A percentile compares a stretch with the other conserved stretches of the same genome.
Conservation (phyloP, 257 asterid species). For the Ballota nigra region DNA sequence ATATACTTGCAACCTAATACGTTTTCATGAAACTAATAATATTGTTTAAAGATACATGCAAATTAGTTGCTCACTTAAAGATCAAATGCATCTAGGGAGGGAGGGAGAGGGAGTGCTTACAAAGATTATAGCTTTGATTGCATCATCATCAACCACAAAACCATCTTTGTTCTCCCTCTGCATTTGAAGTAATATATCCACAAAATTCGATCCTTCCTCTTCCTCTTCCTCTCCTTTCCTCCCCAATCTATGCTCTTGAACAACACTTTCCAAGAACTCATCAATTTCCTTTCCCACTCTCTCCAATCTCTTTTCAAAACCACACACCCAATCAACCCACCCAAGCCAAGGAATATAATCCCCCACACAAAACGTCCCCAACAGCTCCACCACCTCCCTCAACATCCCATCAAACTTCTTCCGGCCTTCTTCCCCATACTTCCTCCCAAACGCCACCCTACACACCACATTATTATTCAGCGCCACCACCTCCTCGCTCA, state of each 20-base stretch:
- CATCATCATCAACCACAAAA: no score
- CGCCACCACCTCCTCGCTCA: conserved; percentile 21
- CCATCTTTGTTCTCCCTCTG: conserved; percentile 7
- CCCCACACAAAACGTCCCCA: conserved; percentile 30
- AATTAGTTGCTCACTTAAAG: no score
- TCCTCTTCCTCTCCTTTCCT: no score
- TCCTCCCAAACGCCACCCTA: conserved; percentile 42
- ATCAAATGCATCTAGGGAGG: no score
- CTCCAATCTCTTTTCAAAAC: conserved; percentile 30
- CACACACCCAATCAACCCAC: conserved; percentile 30
- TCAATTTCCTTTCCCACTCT: conserved; percentile 33
- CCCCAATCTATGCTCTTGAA: conserved; percentile 30
- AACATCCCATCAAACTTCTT: conserved; percentile 14
- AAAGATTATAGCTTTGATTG: no score
- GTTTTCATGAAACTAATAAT: no score
- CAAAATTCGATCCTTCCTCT: conserved; percentile 10
- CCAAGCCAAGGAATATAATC: conserved; percentile 40
- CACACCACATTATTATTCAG: conserved; percentile 31
- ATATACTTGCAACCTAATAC: no score
- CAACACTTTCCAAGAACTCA: conserved; percentile 32
- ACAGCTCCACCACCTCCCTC: conserved; percentile 1
- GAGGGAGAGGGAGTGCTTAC: no score
- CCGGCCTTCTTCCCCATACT: conserved; percentile 28
- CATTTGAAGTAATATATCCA: conserved; percentile 43
- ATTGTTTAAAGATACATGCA: no score